Percentiles rank a stretch among this genome's conserved stretches.
phyloP scores from a whole-genome alignment of 1,284 basidiomycete species.

The Ganoderma sinense region DNA sequence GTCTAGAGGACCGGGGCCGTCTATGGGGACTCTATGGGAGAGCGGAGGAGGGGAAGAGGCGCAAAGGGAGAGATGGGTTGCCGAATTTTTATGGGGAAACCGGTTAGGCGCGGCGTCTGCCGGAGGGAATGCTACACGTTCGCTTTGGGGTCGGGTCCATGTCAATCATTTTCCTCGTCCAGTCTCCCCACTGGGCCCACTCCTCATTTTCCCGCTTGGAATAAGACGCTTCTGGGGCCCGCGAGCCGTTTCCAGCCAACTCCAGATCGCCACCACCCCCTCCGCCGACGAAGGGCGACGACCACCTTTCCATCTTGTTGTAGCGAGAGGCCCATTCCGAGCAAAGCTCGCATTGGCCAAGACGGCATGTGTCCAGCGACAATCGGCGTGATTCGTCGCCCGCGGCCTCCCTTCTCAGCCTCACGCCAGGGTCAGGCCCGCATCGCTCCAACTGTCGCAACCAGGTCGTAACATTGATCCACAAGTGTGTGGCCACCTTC shows the following conservation, averaged over 20 bases:
- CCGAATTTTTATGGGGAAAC: constrained; percentile 31
- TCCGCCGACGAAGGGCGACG: not conserved
- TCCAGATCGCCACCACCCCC: not conserved
- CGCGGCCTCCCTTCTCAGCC: not conserved
- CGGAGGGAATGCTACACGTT: constrained; percentile 20
- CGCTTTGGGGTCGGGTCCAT: constrained; percentile 13
- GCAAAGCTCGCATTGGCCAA: not conserved
- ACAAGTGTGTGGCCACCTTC: not conserved
- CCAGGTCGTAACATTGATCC: no score
- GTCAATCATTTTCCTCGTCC: constrained; percentile 4
- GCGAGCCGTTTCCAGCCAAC: not conserved
- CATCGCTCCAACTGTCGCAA: constrained; percentile 9
- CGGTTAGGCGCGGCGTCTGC: constrained; percentile 26
- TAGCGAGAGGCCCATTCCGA: no score
- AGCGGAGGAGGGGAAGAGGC: constrained; percentile 24
- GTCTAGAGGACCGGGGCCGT: constrained; percentile 29
- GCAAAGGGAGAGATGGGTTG: constrained; percentile 13
- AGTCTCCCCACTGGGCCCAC: not conserved
- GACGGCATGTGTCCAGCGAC: not conserved
- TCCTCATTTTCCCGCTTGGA: not conserved
- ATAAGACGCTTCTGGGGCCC: constrained; percentile 5
- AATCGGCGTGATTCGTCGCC: constrained; percentile 1
- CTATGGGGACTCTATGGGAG: constrained; percentile 27
- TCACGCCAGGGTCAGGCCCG: not conserved
- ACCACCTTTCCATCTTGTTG: not conserved